phyloP scores from a whole-genome alignment of 2,329 filamentous ascomycete genomes.

The Calonectria hawksworthii region DNA sequence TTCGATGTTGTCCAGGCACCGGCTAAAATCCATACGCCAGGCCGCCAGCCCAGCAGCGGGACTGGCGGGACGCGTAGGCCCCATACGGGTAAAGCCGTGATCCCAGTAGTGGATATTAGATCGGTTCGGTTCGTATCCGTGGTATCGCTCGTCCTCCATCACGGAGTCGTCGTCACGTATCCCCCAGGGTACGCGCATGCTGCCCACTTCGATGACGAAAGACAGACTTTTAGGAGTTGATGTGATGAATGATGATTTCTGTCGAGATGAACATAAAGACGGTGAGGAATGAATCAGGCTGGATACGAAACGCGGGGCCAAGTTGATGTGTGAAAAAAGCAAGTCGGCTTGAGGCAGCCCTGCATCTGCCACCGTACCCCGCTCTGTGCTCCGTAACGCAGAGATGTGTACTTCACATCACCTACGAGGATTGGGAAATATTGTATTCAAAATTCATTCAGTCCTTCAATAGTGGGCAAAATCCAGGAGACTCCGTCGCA shows the following conservation, averaged over 20 bases:
- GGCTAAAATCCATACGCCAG: not conserved
- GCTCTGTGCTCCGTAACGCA: not conserved
- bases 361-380: not conserved
- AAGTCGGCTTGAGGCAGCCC: not conserved
- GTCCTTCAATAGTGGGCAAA: not conserved
- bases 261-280: not conserved
- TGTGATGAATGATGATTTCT: not conserved
- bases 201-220: not conserved
- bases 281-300: not conserved
- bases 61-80: not conserved
- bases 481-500: not conserved
- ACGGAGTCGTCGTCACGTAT: not conserved
- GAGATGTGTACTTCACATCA: not conserved
- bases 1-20: conserved; percentile 17
- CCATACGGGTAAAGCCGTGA: not conserved
- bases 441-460: not conserved
- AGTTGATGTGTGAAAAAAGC: not conserved
- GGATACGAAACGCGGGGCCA: not conserved
- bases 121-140: not conserved
- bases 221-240: not conserved
- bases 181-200: no score
- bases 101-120: not conserved
- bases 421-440: not conserved
- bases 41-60: not conserved
- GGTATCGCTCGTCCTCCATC: not conserved